Evolutionary conservation across 2,329 filamentous ascomycete genomes (phyloP).

Genomic region (Rachicladosporium sp.): DNA sequence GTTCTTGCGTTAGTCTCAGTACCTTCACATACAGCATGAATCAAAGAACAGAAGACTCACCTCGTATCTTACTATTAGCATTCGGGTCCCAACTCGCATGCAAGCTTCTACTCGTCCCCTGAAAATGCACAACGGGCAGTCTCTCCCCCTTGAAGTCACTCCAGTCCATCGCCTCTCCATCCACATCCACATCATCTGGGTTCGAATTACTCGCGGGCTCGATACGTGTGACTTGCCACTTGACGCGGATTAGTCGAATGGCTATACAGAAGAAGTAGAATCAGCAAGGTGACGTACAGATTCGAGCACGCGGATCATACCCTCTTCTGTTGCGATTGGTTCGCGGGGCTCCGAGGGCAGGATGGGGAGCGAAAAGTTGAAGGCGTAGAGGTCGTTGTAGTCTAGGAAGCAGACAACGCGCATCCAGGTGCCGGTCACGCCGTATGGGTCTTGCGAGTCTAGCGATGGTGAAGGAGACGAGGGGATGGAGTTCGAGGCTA

Average conservation of each 20-base stretch:
- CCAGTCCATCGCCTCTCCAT: slow-evolving; percentile 15
- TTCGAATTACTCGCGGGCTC: slow-evolving; percentile 48
- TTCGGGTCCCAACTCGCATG: slow-evolving; percentile 57
- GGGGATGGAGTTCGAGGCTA: slow-evolving; percentile 13
- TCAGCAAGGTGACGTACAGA: slow-evolving; percentile 15
- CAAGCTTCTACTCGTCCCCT: slow-evolving; percentile 48
- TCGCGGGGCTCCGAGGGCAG: slow-evolving; percentile 24
- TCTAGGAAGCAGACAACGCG: slow-evolving; percentile 45
- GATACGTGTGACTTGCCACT: slow-evolving; percentile 48
- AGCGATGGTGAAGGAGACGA: slow-evolving; percentile 16
- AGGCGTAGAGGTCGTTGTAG: slow-evolving; percentile 59
- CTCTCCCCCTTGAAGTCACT: slow-evolving; percentile 17
- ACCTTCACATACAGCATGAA: neutral
- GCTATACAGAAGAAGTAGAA: slow-evolving; percentile 26
- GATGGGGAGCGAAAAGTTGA: slow-evolving; percentile 46
- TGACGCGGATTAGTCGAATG: slow-evolving; percentile 58
- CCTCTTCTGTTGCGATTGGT: slow-evolving; percentile 49
- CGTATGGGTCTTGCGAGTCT: slow-evolving; percentile 56
- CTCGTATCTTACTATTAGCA: slow-evolving; percentile 53
- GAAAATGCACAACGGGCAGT: slow-evolving; percentile 56
- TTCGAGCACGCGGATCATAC: slow-evolving; percentile 21
- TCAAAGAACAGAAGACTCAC: slow-evolving; percentile 30
- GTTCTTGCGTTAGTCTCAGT: slow-evolving; percentile 7
- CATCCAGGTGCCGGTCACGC: slow-evolving; percentile 58
- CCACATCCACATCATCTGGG: slow-evolving; percentile 13